Evolutionary conservation across 1,284 basidiomycete species (phyloP), one percentile per base, ranked within the genome.

Genomic region (Austropuccinia psidii): DNA sequence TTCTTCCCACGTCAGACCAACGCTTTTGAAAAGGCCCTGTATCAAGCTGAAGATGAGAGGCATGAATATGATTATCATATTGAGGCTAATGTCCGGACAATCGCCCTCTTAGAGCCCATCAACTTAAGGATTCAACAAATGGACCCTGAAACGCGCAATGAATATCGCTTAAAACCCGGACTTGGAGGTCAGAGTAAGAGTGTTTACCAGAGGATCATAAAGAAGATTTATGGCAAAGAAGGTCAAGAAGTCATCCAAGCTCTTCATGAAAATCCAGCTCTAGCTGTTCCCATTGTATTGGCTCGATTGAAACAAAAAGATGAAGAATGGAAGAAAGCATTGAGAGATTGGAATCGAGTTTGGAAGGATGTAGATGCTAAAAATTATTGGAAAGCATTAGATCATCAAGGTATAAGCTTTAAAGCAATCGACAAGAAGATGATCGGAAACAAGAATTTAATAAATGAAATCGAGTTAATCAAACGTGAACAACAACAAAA

Each of bases 41-140:
- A 98, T 83, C 91, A 91, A 81, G 90, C 91, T 77, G 96, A 99
- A 81, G 96, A 99, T 81, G 96, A 99, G 81, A 88, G 96, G 31
- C 93, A 98, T 83, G 96, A 98, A 82, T 98, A 94, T 82, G 93
- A 97, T 79, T 95, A 96, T 77, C 91, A 96, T 79, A 88, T 98
- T 66, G 93, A 98, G 80, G 93, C 90, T 49, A 88, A 98, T 78
- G 83, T 88, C 21, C 88, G 94, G 57, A 98, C 94, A 11, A 96
- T 98, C 79, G 88, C 91, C 0, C 83, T 97, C 55, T 86, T 99
- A 73, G 93, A 98, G 80, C 94, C 94, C 1, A 86, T 98, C 75
- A 87, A 88, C 76, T 86, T 85, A 45, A 89, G 94, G 62, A 90
- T 98, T 78, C 88, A 90, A 77, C 87, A 88, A 76, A 96, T 98